These are phyloP conservation scores for Pleurotus djamor DNA, from an alignment of 768 basidiomycete genomes.

Conservation along the genomic window DNA sequence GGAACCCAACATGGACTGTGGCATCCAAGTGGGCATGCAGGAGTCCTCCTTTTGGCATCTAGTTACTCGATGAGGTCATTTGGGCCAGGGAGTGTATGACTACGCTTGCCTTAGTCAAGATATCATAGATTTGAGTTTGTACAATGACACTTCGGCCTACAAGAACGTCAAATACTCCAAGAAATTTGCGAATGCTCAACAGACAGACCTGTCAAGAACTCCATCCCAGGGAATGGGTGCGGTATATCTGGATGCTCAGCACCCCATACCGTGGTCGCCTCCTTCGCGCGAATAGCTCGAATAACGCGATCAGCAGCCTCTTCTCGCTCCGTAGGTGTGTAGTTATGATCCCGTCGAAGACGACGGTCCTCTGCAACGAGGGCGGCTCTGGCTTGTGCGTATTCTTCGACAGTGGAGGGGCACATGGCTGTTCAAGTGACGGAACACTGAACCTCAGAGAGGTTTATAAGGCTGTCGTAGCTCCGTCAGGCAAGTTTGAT, in stretches of 20 bases:
- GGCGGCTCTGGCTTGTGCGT: slow-evolving; percentile 26
- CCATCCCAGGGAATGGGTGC: slow-evolving; percentile 77
- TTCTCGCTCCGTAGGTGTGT: slow-evolving; percentile 32
- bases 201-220: slow-evolving; percentile 62
- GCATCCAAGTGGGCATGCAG: slow-evolving; percentile 78
- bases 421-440: not conserved
- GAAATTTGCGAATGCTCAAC: not conserved
- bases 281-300: slow-evolving; percentile 50
- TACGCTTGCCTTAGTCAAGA: slow-evolving; percentile 51
- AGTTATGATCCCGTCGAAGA: slow-evolving; percentile 45
- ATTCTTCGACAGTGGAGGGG: slow-evolving; percentile 18
- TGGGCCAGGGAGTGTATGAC: not conserved
- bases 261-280: slow-evolving; percentile 60
- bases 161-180: not conserved
- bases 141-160: slow-evolving; percentile 55
- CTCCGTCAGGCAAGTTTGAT: not conserved
- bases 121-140: slow-evolving; percentile 58
- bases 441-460: too few species aligned
- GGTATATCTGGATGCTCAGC: slow-evolving; percentile 48
- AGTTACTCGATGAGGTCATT: not conserved
- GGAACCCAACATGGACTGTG: slow-evolving; percentile 51
- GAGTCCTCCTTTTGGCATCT: slow-evolving; percentile 84
- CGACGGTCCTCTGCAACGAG: slow-evolving; percentile 45
- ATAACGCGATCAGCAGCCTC: slow-evolving; percentile 54
- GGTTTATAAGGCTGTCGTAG: too few species aligned